Conservation (phyloP, 805 yeast genomes). For the Teunomyces gatunensis region DNA sequence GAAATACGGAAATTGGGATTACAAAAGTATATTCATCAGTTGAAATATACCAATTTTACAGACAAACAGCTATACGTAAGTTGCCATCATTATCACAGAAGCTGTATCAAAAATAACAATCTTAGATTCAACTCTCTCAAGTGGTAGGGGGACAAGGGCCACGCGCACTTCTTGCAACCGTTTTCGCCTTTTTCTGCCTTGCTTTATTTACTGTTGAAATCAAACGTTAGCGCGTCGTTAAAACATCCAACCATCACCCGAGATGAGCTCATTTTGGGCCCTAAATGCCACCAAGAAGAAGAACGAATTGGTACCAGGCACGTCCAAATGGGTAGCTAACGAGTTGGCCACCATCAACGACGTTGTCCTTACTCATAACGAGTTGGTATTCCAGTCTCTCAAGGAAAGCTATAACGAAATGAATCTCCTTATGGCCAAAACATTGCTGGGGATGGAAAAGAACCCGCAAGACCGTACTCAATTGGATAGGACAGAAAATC, state of each 20-base stretch:
- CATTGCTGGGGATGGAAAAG: slow-evolving; percentile 16
- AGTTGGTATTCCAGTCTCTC: slow-evolving; percentile 38
- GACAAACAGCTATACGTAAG: too few relatives aligned
- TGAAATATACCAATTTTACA: too few relatives aligned
- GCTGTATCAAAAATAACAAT: too few relatives aligned
- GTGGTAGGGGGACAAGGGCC: background rate
- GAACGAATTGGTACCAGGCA: slow-evolving; percentile 44
- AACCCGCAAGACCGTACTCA: slow-evolving; percentile 3
- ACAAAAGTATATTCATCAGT: too few relatives aligned
- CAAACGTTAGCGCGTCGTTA: background rate
- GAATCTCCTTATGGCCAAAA: slow-evolving; percentile 40
- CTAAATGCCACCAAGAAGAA: slow-evolving; percentile 28
- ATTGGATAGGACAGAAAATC: slow-evolving; percentile 1
- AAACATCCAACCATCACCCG: background rate
- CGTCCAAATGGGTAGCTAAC: slow-evolving; percentile 49
- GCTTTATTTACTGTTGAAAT: background rate
- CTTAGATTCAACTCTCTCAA: too few relatives aligned
- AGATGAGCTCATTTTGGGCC: slow-evolving; percentile 28
- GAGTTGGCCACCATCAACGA: slow-evolving; percentile 41
- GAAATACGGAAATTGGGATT: too few relatives aligned
- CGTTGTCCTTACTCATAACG: slow-evolving; percentile 35
- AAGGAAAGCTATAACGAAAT: slow-evolving; percentile 39
- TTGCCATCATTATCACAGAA: too few relatives aligned
- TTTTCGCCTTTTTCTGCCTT: background rate
- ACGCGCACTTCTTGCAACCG: background rate